Percentiles rank a stretch among this genome's conserved stretches.
phyloP scores from a whole-genome alignment of 2,329 filamentous ascomycete genomes.

The Teratosphaeria pseudoeucalypti region DNA sequence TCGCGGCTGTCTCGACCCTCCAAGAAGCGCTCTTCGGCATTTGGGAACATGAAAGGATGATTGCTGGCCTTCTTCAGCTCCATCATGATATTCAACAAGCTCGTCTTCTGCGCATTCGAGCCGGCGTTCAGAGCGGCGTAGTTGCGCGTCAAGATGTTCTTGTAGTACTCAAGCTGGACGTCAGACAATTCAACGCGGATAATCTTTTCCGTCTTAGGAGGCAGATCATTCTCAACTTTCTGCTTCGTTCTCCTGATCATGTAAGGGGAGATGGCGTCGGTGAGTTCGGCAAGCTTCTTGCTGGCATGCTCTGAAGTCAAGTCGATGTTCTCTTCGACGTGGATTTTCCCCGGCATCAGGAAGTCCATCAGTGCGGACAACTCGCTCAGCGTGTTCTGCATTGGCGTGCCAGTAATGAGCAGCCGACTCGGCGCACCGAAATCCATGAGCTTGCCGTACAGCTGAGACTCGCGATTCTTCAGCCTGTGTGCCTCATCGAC shows the following conservation, averaged over 20 bases:
- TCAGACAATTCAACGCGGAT: conserved; percentile 95
- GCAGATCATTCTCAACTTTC: conserved; percentile 91
- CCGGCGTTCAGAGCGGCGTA: conserved; percentile 90
- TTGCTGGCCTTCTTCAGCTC: conserved; percentile 99
- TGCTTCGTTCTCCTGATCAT: conserved; percentile 95
- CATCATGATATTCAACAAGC: conserved; percentile 97
- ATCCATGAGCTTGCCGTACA: conserved; percentile 74
- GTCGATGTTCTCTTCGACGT: conserved; percentile 87
- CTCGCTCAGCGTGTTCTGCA: conserved; percentile 93
- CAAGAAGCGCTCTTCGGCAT: conserved; percentile 81
- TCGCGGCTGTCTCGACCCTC: conserved; percentile 67
- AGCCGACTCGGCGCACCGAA: conserved; percentile 84
- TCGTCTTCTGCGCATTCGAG: conserved; percentile 83
- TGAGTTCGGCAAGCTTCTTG: conserved; percentile 75
- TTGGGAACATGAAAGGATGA: conserved; percentile 95
- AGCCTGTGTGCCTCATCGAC: conserved; percentile 94
- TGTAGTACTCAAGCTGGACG: conserved; percentile 95
- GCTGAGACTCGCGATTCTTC: conserved; percentile 90
- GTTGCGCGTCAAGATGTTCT: conserved; percentile 94
- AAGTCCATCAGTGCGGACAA: conserved; percentile 90
- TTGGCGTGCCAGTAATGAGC: conserved; percentile 91
- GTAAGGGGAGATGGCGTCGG: conserved; percentile 78
- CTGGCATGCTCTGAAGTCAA: conserved; percentile 68
- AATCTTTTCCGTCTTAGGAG: conserved; percentile 97
- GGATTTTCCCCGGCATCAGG: conserved; percentile 84